Conservation (phyloP, 2,329 filamentous ascomycete genomes). For the Dactylellina parvicollis region DNA sequence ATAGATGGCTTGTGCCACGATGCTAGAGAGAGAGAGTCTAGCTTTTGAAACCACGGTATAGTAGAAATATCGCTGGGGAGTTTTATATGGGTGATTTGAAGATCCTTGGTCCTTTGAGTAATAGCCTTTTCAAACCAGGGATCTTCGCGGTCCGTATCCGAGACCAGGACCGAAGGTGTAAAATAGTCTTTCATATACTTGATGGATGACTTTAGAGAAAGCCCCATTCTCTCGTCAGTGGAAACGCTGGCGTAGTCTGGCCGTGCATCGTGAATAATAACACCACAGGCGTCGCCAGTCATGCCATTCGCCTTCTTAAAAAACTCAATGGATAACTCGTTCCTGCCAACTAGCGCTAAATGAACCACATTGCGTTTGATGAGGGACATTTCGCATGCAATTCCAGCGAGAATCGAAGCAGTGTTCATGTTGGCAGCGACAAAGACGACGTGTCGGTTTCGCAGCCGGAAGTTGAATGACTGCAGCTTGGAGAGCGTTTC, state of each 20-base stretch:
- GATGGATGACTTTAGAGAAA: slow-evolving; percentile 72
- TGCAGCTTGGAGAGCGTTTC: slow-evolving; percentile 41
- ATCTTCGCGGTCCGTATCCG: slow-evolving; percentile 77
- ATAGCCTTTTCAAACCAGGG: slow-evolving; percentile 72
- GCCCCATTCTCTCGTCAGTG: slow-evolving; percentile 74
- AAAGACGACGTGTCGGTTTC: slow-evolving; percentile 55
- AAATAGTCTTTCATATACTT: slow-evolving; percentile 77
- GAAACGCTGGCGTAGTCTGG: slow-evolving; percentile 77
- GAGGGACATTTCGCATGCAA: slow-evolving; percentile 85
- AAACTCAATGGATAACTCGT: slow-evolving; percentile 74
- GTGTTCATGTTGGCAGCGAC: slow-evolving; percentile 57
- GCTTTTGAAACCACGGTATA: slow-evolving; percentile 78
- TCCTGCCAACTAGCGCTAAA: slow-evolving; percentile 79
- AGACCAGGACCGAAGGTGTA: slow-evolving; percentile 78
- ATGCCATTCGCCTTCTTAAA: slow-evolving; percentile 82
- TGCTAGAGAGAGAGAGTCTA: slow-evolving; percentile 78
- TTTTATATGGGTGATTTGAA: slow-evolving; percentile 75
- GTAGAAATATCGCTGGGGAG: slow-evolving; percentile 73
- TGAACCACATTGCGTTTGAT: slow-evolving; percentile 79
- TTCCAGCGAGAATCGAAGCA: slow-evolving; percentile 58
- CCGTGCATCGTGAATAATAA: slow-evolving; percentile 76
- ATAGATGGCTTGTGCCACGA: slow-evolving; percentile 81
- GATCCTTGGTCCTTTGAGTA: slow-evolving; percentile 66
- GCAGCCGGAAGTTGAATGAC: slow-evolving; percentile 25
- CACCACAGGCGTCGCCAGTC: slow-evolving; percentile 68